phyloP scores from a whole-genome alignment of 2,329 filamentous ascomycete genomes.

The Arthrobotrys sinensis region DNA sequence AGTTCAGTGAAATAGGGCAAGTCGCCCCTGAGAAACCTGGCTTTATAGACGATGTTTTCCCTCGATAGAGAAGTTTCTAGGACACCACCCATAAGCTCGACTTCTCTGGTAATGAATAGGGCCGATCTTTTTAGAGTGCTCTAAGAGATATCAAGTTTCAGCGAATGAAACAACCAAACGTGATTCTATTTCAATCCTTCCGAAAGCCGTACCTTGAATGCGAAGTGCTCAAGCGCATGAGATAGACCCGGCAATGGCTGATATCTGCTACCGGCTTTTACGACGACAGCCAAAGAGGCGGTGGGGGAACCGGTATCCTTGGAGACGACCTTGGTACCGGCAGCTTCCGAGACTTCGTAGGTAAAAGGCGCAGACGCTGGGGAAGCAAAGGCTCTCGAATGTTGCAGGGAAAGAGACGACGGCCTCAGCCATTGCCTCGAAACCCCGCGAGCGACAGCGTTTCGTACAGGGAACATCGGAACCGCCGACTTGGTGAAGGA shows the following conservation, averaged over 20 bases:
- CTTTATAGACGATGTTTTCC: constrained; percentile 91
- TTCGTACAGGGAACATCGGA: constrained; percentile 56
- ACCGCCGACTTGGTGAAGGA: constrained; percentile 35
- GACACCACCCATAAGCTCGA: constrained; percentile 93
- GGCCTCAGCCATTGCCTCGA: constrained; percentile 54
- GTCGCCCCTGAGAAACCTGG: constrained; percentile 95
- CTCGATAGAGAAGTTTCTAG: constrained; percentile 89
- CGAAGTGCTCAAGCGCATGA: constrained; percentile 92
- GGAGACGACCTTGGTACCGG: constrained; percentile 92
- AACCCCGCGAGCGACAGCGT: constrained; percentile 52
- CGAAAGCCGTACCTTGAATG: constrained; percentile 83
- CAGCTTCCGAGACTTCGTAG: constrained; percentile 88
- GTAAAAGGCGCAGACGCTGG: constrained; percentile 82
- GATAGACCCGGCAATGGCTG: constrained; percentile 90
- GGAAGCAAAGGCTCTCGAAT: constrained; percentile 67
- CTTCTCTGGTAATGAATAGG: constrained; percentile 92
- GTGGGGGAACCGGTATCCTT: constrained; percentile 90
- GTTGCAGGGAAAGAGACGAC: constrained; percentile 46
- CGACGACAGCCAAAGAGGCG: constrained; percentile 89
- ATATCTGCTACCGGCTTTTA: constrained; percentile 94
- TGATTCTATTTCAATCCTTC: constrained; percentile 61
- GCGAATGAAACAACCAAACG: constrained; percentile 56
- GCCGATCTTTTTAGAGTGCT: constrained; percentile 90
- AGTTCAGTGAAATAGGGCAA: constrained; percentile 98
- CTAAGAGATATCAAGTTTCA: constrained; percentile 68